Base-by-base conservation (phyloP, 805 yeast species). In the Metschnikowia similis region DNA sequence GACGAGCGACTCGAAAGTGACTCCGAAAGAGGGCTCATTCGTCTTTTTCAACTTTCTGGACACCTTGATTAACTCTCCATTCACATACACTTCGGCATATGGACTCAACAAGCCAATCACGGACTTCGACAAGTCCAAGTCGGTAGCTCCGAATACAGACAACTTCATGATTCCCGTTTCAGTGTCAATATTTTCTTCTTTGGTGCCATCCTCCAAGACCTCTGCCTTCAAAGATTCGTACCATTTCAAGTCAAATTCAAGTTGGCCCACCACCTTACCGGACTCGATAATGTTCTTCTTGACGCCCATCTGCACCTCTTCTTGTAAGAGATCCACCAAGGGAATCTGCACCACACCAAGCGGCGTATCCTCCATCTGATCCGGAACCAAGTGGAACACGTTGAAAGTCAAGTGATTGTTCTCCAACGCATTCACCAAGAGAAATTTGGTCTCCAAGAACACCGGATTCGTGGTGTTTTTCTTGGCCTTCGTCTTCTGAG, bases 11-110 rank as follows among this genome's bases (percentile, higher is more conserved):
- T 87, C 95, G 49, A 82, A 66, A 29, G 76, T 64, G 58, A 82
- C 82, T 51, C 81, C 83, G 83, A 87, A 87, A 10, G 83, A 70
- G 14, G 96, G 95, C 59, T 83, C 89, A 59, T 86, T 87, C 8
- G 82, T 76, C 60, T 81, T 77, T 59, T 81, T 83, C 62, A 86
- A 72, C 31, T 79, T 76, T 71, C 94, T 81, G 48, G 82, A 79
- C 6, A 69, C 69, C 58, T 78, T 77, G n/a, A 77, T 73, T 48
- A 80, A 66, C 54, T 82, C 77, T 36, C 77, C 77, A 63, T 85
- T 81, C 45, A 85, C 64, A 57, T 69, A 81, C 17, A 87, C 64
- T 59, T 84, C 87, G 13, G 90, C 90, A 64, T 78, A 83, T 29
- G 94, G 86, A 62, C 84, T 78, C 57, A 81, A 67, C 48, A 76